Evolutionary conservation across 805 yeast species (phyloP).

Genomic region (Metschnikowia cubensis): DNA sequence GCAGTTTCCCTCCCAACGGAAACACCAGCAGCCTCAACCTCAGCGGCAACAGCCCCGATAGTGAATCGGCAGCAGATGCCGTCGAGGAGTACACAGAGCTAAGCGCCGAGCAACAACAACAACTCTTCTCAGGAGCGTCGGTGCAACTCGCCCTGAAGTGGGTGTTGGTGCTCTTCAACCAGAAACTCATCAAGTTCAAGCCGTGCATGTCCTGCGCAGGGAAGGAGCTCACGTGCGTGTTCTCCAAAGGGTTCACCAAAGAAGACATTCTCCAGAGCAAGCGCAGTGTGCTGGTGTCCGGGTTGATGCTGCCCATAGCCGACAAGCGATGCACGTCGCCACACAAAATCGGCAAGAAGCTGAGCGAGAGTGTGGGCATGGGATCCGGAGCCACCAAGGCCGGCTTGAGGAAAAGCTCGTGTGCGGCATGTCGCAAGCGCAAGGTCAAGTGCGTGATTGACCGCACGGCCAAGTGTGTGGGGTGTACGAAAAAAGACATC

Average conservation of each 20-base stretch:
- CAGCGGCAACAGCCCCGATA: no score
- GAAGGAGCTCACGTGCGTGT: conserved; percentile 46
- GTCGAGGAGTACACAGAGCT: conserved; percentile 11
- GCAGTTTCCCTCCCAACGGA: conserved; percentile 7
- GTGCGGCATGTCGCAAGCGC: conserved; percentile 39
- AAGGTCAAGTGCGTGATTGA: conserved; percentile 41
- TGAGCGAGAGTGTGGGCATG: not conserved
- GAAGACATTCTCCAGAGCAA: conserved; percentile 48
- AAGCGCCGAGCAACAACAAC: conserved; percentile 9
- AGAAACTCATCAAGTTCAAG: conserved; percentile 45
- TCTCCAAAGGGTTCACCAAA: conserved; percentile 64
- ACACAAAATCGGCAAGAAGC: conserved; percentile 16
- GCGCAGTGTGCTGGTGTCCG: conserved; percentile 11
- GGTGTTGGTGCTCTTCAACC: conserved; percentile 21
- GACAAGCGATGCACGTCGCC: conserved; percentile 6
- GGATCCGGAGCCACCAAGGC: not conserved
- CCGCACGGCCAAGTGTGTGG: conserved; percentile 34
- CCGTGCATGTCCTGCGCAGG: conserved; percentile 54
- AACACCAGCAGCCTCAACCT: no score
- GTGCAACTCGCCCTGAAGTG: conserved; percentile 15
- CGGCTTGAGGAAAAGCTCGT: conserved; percentile 33
- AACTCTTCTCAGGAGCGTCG: conserved; percentile 13
- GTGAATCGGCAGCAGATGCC: not conserved
- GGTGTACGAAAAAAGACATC: conserved; percentile 36
- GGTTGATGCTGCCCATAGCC: not conserved